A percentile compares a stretch with the other conserved stretches of the same genome.
phyloP scores from a whole-genome alignment of 805 yeast species.

The Yamadazyma paraphyllophila region DNA sequence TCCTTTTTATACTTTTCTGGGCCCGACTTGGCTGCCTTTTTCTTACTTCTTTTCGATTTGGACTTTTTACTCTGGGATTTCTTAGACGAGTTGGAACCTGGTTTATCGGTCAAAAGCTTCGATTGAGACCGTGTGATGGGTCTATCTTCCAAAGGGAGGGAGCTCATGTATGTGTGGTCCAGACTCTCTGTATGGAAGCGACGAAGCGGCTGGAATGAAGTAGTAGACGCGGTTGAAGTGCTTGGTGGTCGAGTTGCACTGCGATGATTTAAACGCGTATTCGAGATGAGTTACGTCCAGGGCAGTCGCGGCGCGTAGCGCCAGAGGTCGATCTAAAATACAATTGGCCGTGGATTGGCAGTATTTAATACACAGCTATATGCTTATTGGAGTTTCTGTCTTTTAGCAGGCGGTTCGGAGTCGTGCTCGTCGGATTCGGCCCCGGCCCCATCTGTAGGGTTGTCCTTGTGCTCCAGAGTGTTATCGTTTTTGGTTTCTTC shows the following conservation, averaged over 20 bases:
- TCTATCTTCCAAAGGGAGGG: constrained; percentile 6
- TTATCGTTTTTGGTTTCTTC: neutral
- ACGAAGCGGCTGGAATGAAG: too few species aligned
- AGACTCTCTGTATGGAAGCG: too few species aligned
- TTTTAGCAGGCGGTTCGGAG: neutral
- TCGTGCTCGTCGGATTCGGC: neutral
- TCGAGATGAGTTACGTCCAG: too few species aligned
- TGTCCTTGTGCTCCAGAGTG: neutral
- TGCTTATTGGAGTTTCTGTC: neutral
- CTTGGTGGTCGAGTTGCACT: too few species aligned
- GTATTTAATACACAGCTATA: too few species aligned
- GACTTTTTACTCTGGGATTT: constrained; percentile 4
- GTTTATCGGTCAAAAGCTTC: constrained; percentile 3
- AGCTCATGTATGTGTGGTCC: neutral
- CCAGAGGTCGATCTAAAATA: too few species aligned
- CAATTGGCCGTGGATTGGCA: too few species aligned
- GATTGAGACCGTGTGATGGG: constrained; percentile 9
- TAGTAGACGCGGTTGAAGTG: too few species aligned
- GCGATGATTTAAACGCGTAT: too few species aligned
- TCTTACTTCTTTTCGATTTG: constrained; percentile 1
- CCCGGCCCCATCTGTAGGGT: neutral
- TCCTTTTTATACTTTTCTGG: neutral
- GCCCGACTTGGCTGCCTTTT: neutral
- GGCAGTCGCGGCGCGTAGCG: too few species aligned
- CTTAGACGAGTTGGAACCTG: neutral